Evolutionary conservation across 257 asterid species (phyloP).

Genomic region (Sherardia arvensis): DNA sequence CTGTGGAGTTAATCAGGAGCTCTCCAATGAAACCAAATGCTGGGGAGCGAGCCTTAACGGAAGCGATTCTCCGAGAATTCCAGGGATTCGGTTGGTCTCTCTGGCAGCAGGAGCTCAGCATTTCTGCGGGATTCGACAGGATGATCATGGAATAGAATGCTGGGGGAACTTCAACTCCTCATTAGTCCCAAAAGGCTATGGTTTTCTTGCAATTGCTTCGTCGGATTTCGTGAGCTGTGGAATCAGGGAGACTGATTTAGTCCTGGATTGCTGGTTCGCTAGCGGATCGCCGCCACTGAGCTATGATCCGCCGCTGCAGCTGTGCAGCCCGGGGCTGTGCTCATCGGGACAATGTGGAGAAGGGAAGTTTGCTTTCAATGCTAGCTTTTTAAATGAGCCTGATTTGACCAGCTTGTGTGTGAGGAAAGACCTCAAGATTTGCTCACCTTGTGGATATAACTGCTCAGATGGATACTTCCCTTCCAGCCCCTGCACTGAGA

Average conservation of each 20-base stretch:
- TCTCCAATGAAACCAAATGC: slow-evolving; percentile 54
- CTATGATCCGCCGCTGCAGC: slow-evolving; percentile 85
- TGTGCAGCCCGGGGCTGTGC: slow-evolving; percentile 91
- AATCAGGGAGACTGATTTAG: slow-evolving; percentile 75
- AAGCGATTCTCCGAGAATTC: slow-evolving; percentile 20
- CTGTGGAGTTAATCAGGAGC: slow-evolving; percentile 57
- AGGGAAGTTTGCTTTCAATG: slow-evolving; percentile 71
- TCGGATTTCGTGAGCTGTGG: slow-evolving; percentile 70
- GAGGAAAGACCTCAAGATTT: slow-evolving; percentile 64
- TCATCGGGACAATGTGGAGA: slow-evolving; percentile 45
- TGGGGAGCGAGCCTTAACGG: slow-evolving; percentile 36
- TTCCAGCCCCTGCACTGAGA: slow-evolving; percentile 54
- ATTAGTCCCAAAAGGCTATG: slow-evolving; percentile 61
- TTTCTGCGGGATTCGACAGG: slow-evolving; percentile 85
- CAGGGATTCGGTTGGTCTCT: slow-evolving; percentile 51
- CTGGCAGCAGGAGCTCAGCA: slow-evolving; percentile 63
- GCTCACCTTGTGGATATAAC: slow-evolving; percentile 70
- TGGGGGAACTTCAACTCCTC: slow-evolving; percentile 82
- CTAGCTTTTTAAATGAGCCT: slow-evolving; percentile 74
- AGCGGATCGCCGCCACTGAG: slow-evolving; percentile 25
- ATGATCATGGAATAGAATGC: slow-evolving; percentile 66
- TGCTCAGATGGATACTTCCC: slow-evolving; percentile 74
- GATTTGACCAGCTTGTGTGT: slow-evolving; percentile 80
- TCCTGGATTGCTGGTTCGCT: slow-evolving; percentile 80
- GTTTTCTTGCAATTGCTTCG: slow-evolving; percentile 76